These are phyloP conservation scores for Protostelium mycophagum DNA, from an alignment of 78 protist genomes.

Conservation along the genomic window DNA sequence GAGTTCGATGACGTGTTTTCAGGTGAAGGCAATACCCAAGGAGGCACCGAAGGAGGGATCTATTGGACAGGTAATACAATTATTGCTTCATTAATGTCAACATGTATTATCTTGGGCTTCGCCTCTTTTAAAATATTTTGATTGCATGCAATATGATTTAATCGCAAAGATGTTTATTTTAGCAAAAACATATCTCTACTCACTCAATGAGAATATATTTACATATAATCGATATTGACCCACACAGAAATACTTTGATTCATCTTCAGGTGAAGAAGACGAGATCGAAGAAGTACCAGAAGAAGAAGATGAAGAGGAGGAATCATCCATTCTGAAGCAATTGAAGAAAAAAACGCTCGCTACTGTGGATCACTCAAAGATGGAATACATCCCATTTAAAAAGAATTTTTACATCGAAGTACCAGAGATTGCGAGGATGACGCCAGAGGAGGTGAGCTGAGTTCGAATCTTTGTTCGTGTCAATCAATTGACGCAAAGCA, in stretches of 20 bases:
- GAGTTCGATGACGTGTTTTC: too few species aligned
- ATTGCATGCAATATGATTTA: too few species aligned
- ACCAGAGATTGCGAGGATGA: slow-evolving; percentile 62
- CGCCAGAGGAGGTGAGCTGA: slow-evolving; percentile 66
- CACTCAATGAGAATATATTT: not conserved
- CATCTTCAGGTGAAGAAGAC: slow-evolving; percentile 14
- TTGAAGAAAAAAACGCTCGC: slow-evolving; percentile 16
- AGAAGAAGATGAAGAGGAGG: slow-evolving; percentile 42
- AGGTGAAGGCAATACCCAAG: too few species aligned
- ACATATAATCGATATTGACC: not conserved
- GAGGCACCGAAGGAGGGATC: too few species aligned
- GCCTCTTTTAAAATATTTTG: too few species aligned
- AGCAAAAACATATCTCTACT: slow-evolving; percentile 4
- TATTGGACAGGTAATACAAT: too few species aligned
- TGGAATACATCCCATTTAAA: slow-evolving; percentile 76
- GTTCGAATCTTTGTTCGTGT: not conserved
- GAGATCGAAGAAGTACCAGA: slow-evolving; percentile 19
- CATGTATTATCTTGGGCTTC: too few species aligned
- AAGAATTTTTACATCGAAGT: slow-evolving; percentile 88
- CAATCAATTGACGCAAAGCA: not conserved
- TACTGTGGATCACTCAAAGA: slow-evolving; percentile 73
- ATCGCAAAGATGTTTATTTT: slow-evolving; percentile 8
- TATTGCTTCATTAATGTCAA: too few species aligned
- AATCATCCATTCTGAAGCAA: slow-evolving; percentile 10
- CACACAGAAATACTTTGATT: slow-evolving; percentile 17